Percentiles rank a stretch among this genome's conserved stretches.
Conservation (phyloP, 768 basidiomycete species). For the Amanita pseudoporphyria region DNA sequence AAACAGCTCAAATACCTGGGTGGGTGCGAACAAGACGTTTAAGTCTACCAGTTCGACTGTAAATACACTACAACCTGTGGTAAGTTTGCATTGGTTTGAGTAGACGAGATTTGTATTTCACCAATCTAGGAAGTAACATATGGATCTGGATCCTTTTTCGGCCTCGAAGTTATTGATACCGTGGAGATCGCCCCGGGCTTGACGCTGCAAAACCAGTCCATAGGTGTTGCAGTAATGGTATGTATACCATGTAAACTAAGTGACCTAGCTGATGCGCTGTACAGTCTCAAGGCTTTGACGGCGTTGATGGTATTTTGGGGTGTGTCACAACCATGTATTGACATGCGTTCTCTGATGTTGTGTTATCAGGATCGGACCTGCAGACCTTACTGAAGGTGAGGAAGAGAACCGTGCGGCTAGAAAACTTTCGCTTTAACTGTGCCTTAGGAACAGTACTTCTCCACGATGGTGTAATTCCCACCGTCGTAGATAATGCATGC, state of each 20-base stretch:
- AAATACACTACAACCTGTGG: slow-evolving; percentile 21
- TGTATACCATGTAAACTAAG: background rate
- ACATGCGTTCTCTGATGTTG: background rate
- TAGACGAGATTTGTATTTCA: background rate
- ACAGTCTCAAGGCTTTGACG: slow-evolving; percentile 33
- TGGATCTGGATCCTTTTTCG: slow-evolving; percentile 54
- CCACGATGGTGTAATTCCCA: slow-evolving; percentile 30
- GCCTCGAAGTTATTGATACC: slow-evolving; percentile 42
- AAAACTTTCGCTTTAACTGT: background rate
- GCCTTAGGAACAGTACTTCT: slow-evolving; percentile 21
- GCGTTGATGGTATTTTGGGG: slow-evolving; percentile 61
- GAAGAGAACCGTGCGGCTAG: background rate
- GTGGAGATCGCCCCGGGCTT: slow-evolving; percentile 44
- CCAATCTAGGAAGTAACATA: slow-evolving; percentile 38
- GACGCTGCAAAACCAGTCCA: slow-evolving; percentile 40
- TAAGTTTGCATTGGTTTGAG: slow-evolving; percentile 12
- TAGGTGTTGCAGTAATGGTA: slow-evolving; percentile 45
- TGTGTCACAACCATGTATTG: slow-evolving; percentile 17
- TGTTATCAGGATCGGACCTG: slow-evolving; percentile 45
- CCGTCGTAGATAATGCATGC: slow-evolving; percentile 30
- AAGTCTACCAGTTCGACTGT: slow-evolving; percentile 33
- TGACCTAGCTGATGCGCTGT: background rate
- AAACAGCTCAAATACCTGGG: slow-evolving; percentile 24
- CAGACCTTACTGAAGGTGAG: slow-evolving; percentile 38
- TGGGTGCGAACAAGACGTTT: slow-evolving; percentile 41